These are phyloP conservation scores for Oxalis stricta DNA, from an alignment of 441 rosid genomes.

Conservation along the genomic window DNA sequence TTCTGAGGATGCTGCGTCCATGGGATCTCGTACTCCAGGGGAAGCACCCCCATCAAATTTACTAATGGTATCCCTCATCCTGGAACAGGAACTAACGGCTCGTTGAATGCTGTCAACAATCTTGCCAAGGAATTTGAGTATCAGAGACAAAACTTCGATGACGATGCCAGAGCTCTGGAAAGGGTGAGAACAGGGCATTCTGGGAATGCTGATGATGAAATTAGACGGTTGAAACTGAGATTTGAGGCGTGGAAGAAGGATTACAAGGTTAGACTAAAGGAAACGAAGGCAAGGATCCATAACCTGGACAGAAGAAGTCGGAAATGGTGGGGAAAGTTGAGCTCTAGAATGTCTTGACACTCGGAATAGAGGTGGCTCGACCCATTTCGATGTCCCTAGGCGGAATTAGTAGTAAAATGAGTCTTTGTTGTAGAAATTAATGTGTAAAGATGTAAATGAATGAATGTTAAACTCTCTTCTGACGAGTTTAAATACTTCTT, in stretches of 20 bases:
- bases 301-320: slow-evolving; percentile 44
- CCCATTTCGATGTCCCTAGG: background rate
- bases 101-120: slow-evolving; percentile 33
- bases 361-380: slow-evolving; percentile 1
- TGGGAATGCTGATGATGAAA: slow-evolving; percentile 43
- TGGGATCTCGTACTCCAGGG: slow-evolving; percentile 57
- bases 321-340: slow-evolving; percentile 80
- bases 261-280: slow-evolving; percentile 63
- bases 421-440: background rate
- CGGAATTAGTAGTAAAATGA: background rate
- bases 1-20: slow-evolving; percentile 54
- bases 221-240: slow-evolving; percentile 44
- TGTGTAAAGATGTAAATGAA: no score
- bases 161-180: slow-evolving; percentile 40
- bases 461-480: no score
- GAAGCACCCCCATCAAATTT: slow-evolving; percentile 35
- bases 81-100: slow-evolving; percentile 38
- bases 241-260: slow-evolving; percentile 90
- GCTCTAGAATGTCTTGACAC: slow-evolving; percentile 12
- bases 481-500: no score
- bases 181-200: slow-evolving; percentile 32
- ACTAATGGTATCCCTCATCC: slow-evolving; percentile 25
- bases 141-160: slow-evolving; percentile 51
- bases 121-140: slow-evolving; percentile 72
- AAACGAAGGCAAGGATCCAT: slow-evolving; percentile 49